These are phyloP conservation scores for Solanum boliviense DNA, from an alignment of 257 asterid species.

Conservation along the genomic window DNA sequence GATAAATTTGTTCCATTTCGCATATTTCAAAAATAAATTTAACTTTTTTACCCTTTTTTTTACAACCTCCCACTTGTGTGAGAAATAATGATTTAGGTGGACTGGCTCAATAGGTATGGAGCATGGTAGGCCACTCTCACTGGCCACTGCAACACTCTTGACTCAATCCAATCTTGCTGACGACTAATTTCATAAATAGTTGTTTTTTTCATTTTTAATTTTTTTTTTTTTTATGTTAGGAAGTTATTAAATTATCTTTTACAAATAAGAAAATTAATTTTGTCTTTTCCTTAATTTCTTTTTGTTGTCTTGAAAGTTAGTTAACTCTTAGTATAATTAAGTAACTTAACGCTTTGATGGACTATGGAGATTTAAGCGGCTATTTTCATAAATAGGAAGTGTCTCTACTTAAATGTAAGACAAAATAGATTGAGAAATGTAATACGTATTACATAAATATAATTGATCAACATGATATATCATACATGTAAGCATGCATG, in stretches of 20 bases:
- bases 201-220: too few relatives aligned
- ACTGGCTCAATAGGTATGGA: not conserved
- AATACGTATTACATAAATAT: not conserved
- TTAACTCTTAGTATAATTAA: not conserved
- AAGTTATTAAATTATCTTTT: not conserved
- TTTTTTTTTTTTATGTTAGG: too few relatives aligned
- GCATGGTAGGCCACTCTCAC: not conserved
- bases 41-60: not conserved
- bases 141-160: not conserved
- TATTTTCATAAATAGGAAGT: not conserved
- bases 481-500: not conserved
- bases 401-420: not conserved
- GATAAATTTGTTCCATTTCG: accelerated
- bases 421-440: accelerated
- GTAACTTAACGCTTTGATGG: not conserved
- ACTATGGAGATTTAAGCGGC: not conserved
- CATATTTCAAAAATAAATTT: not conserved
- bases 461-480: not conserved
- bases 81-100: not conserved
- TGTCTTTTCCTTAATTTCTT: not conserved
- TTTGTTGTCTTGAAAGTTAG: not conserved
- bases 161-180: not conserved
- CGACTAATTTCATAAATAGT: too few relatives aligned
- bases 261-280: not conserved
- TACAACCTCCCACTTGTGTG: not conserved